Evolutionary conservation across 768 basidiomycete species (phyloP).

Genomic region (Hysterangium stoloniferum): DNA sequence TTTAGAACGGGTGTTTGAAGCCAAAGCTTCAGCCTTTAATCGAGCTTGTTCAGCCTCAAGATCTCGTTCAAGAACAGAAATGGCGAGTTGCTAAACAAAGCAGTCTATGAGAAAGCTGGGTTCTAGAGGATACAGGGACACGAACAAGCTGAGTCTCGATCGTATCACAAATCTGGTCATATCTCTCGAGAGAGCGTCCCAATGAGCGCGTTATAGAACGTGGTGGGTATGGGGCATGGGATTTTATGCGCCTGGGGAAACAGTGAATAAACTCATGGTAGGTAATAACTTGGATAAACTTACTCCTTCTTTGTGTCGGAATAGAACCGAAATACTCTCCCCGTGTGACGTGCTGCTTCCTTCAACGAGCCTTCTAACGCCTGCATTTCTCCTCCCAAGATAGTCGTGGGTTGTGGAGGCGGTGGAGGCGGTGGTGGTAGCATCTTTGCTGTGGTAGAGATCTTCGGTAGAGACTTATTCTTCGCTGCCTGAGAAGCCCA

Average conservation of each 20-base stretch:
- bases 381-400: slow-evolving; percentile 59
- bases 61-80: slow-evolving; percentile 66
- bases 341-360: slow-evolving; percentile 64
- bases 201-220: slow-evolving; percentile 55
- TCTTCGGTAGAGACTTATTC: slow-evolving; percentile 19
- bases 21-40: slow-evolving; percentile 36
- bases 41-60: slow-evolving; percentile 53
- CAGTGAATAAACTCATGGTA: background rate
- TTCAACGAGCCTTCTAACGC: slow-evolving; percentile 51
- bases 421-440: slow-evolving; percentile 45
- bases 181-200: slow-evolving; percentile 68
- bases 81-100: slow-evolving; percentile 51
- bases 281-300: slow-evolving; percentile 18
- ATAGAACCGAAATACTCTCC: slow-evolving; percentile 64
- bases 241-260: slow-evolving; percentile 44
- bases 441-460: slow-evolving; percentile 31
- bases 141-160: slow-evolving; percentile 67
- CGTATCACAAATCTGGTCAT: slow-evolving; percentile 71
- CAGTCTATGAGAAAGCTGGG: background rate
- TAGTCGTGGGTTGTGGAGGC: slow-evolving; percentile 23
- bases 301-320: slow-evolving; percentile 59
- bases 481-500: slow-evolving; percentile 22
- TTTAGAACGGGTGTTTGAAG: slow-evolving; percentile 14
- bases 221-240: slow-evolving; percentile 54
- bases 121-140: slow-evolving; percentile 1